Conservation (phyloP, 805 yeast species). For the Pichia sporocuriosa region DNA sequence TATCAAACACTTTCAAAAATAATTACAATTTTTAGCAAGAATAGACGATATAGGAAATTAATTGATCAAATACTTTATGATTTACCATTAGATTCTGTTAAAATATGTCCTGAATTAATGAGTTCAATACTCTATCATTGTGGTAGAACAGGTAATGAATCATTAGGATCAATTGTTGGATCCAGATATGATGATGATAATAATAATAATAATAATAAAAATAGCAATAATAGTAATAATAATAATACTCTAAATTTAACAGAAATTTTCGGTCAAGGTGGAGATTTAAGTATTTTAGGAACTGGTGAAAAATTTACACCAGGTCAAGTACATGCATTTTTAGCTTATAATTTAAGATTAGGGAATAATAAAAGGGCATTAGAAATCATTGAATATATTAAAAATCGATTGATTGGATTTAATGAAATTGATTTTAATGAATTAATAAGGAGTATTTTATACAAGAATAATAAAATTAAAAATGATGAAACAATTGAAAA, state of each 20-base stretch:
- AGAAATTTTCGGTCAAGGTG: conserved; percentile 8
- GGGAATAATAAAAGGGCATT: conserved; percentile 25
- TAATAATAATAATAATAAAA: no score
- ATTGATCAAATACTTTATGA: conserved; percentile 23
- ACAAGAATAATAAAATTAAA: no score
- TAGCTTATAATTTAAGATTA: conserved; percentile 22
- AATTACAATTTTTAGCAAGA: conserved; percentile 26
- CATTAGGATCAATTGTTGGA: conserved; percentile 23
- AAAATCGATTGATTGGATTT: conserved; percentile 21
- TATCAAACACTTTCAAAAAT: conserved; percentile 24
- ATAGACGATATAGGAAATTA: conserved; percentile 22
- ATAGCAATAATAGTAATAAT: no score
- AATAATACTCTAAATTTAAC: background rate
- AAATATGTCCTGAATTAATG: conserved; percentile 30
- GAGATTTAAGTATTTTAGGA: conserved; percentile 9
- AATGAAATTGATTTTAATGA: conserved; percentile 27
- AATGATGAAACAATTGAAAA: conserved; percentile 3
- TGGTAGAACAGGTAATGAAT: conserved; percentile 21
- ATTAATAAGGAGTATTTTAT: conserved; percentile 23
- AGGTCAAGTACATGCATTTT: conserved; percentile 27
- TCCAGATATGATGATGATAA: conserved; percentile 21
- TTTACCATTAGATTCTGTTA: conserved; percentile 30
- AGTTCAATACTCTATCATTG: conserved; percentile 26
- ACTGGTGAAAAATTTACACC: conserved; percentile 21
- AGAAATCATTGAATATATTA: conserved; percentile 25